Conservation (phyloP, 2,329 filamentous ascomycete genomes). For the Lasiodiplodia gonubiensis region DNA sequence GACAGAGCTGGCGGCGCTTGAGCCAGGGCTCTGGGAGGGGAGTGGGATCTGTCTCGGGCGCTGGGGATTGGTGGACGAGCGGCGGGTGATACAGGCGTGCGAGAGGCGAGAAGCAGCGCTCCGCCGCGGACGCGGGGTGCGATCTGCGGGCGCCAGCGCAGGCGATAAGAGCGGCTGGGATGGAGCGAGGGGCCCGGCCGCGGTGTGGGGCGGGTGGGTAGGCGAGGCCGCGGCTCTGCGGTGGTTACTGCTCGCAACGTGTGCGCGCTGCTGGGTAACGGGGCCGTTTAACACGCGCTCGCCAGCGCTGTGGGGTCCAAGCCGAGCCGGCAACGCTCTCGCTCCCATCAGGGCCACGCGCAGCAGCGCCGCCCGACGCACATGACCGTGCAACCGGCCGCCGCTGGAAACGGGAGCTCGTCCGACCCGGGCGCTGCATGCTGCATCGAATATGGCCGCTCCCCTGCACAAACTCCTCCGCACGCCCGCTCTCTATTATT, state of each 20-base stretch:
- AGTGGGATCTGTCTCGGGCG: constrained; percentile 26
- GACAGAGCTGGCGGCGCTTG: constrained; percentile 21
- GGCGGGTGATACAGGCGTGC: constrained; percentile 21
- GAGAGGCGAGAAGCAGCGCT: constrained; percentile 8
- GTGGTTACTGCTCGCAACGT: constrained; percentile 11
- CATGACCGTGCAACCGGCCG: constrained; percentile 15
- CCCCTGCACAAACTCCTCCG: not conserved
- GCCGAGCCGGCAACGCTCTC: constrained; percentile 7
- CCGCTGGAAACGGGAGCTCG: not conserved
- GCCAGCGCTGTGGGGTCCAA: not conserved
- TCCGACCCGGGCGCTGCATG: not conserved
- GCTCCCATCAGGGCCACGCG: constrained; percentile 18
- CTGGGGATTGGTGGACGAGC: constrained; percentile 21
- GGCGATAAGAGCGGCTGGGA: constrained; percentile 14
- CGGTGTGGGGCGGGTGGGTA: not conserved
- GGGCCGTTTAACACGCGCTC: constrained; percentile 23
- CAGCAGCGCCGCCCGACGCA: constrained; percentile 23
- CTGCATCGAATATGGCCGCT: not conserved
- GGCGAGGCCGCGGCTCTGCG: constrained; percentile 19
- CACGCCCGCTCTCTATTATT: not conserved
- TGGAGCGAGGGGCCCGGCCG: not conserved
- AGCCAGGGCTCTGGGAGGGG: constrained; percentile 24
- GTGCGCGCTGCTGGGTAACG: constrained; percentile 16
- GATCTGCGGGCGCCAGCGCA: constrained; percentile 1
- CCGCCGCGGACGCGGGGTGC: constrained; percentile 4